Percentiles rank a stretch among this genome's conserved stretches.
Evolutionary conservation across 192 early-diverging fungal genomes (phyloP).

Genomic region (Mortierella claussenii): DNA sequence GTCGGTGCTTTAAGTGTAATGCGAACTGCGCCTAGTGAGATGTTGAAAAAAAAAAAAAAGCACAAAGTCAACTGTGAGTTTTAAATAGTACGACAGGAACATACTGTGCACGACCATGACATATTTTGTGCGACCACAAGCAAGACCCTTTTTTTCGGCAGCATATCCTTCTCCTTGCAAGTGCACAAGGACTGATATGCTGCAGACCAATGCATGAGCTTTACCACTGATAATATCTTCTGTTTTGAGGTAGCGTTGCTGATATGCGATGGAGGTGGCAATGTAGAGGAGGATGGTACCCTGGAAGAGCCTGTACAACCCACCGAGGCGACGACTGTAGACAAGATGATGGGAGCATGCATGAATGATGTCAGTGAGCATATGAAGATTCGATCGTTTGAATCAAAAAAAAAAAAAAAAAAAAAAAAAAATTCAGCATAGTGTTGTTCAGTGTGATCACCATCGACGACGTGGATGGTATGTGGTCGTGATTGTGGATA

Average conservation of each 20-base stretch:
- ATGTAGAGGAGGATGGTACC: constrained; percentile 35
- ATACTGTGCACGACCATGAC: background rate
- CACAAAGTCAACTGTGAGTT: background rate
- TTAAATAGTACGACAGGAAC: background rate
- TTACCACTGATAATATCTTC: constrained; percentile 47
- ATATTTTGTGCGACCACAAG: background rate
- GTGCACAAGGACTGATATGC: too few species aligned
- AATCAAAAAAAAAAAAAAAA: background rate
- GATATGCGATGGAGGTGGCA: constrained; percentile 32
- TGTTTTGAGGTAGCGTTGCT: constrained; percentile 51
- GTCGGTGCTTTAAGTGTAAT: constrained; percentile 39
- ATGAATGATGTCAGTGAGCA: background rate
- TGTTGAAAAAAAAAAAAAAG: background rate
- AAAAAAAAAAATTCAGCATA: background rate
- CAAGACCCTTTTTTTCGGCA: background rate
- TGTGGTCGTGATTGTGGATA: too few species aligned
- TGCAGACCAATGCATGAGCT: too few species aligned
- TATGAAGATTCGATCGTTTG: background rate
- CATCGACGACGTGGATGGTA: too few species aligned
- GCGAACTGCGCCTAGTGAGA: constrained; percentile 23
- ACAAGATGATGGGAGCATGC: background rate
- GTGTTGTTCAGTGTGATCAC: background rate
- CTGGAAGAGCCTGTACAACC: constrained; percentile 40
- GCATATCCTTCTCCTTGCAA: too few species aligned
- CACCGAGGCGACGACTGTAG: constrained; percentile 38